A percentile compares a stretch with the other conserved stretches of the same genome.
phyloP scores from a whole-genome alignment of 192 early-diverging fungal genomes.

The Diversispora epigaea region DNA sequence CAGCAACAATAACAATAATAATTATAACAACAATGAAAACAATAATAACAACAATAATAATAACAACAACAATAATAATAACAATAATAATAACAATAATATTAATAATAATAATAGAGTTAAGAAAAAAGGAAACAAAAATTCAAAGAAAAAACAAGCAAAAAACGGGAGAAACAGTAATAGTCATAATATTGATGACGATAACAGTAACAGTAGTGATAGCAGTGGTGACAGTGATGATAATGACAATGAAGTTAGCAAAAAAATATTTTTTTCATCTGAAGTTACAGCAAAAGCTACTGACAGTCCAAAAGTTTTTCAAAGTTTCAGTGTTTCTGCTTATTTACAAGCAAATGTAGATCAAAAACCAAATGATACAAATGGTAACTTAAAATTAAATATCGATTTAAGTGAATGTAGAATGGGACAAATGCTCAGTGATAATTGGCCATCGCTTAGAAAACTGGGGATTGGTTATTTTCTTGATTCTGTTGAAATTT shows the following conservation, averaged over 20 bases:
- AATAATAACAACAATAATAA: background rate
- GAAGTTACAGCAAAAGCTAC: background rate
- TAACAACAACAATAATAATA: background rate
- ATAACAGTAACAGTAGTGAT: background rate
- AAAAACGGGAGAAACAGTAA: too few species aligned
- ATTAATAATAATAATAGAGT: background rate
- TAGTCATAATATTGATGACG: too few species aligned
- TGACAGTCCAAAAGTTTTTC: background rate
- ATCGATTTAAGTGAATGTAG: background rate
- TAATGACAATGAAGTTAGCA: background rate
- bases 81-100: background rate
- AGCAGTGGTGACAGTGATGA: background rate
- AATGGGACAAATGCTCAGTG: background rate
- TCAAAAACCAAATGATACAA: background rate
- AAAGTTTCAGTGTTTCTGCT: background rate
- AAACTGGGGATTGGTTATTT: background rate
- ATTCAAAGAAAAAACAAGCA: too few species aligned
- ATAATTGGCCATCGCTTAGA: background rate
- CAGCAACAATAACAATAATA: background rate
- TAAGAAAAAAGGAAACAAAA: background rate
- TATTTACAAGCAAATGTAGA: background rate
- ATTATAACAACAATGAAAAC: too few species aligned
- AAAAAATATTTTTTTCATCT: background rate
- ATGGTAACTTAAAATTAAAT: background rate
- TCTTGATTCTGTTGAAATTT: background rate